phyloP scores from a whole-genome alignment of 768 basidiomycete species.

The Rhizopogon sp. region DNA sequence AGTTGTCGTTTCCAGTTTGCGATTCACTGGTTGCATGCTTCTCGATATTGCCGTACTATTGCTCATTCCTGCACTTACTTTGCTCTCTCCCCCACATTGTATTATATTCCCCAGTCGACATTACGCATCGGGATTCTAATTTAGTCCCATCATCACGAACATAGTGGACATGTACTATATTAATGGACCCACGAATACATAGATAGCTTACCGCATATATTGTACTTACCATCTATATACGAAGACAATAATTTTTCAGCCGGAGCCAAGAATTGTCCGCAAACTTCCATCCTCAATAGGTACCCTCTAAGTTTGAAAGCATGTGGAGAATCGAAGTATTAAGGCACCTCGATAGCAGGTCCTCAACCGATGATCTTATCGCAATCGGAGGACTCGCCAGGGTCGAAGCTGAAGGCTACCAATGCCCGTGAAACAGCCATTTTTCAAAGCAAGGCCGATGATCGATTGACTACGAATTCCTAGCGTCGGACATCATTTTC shows the following conservation, averaged over 20 bases:
- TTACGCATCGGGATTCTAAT: background rate
- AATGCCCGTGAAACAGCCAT: too few relatives aligned
- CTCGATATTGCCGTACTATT: background rate
- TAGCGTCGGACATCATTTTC: background rate
- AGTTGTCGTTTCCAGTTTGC: too few relatives aligned
- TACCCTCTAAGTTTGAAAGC: too few relatives aligned
- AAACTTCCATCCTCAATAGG: too few relatives aligned
- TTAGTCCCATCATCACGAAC: background rate
- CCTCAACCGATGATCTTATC: too few relatives aligned
- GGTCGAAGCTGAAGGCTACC: too few relatives aligned
- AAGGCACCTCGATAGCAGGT: too few relatives aligned
- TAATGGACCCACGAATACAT: background rate
- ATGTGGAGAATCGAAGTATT: too few relatives aligned
- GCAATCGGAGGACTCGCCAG: too few relatives aligned
- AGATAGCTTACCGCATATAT: background rate
- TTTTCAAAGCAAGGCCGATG: background rate
- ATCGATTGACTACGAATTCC: background rate
- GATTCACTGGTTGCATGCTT: background rate
- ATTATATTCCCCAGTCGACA: background rate
- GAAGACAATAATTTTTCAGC: too few relatives aligned
- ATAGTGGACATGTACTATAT: background rate
- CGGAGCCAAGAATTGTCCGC: too few relatives aligned
- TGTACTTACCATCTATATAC: too few relatives aligned
- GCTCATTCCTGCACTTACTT: background rate
- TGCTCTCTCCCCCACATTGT: background rate